A percentile compares a stretch with the other conserved stretches of the same genome.
Evolutionary conservation across 2,329 filamentous ascomycete species (phyloP).

Genomic region (Acarospora socialis): DNA sequence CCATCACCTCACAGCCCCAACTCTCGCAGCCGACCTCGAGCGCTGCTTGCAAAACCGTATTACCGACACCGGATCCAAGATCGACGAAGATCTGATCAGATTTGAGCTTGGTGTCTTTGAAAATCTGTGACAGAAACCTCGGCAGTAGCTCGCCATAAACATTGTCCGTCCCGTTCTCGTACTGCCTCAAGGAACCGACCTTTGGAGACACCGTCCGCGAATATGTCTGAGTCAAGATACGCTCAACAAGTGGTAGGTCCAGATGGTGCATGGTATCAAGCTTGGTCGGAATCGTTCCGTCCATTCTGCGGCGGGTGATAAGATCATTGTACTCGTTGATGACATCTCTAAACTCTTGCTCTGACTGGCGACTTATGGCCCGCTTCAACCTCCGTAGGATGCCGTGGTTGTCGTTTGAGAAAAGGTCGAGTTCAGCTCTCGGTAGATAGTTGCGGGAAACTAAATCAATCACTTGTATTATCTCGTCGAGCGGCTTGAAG

Average conservation of each 20-base stretch:
- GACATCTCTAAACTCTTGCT: conserved; percentile 57
- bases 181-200: conserved; percentile 69
- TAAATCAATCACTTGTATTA: conserved; percentile 53
- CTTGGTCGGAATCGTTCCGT: conserved; percentile 58
- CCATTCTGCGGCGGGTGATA: conserved; percentile 49
- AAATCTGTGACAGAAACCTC: conserved; percentile 68
- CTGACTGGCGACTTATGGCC: conserved; percentile 52
- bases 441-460: conserved; percentile 67
- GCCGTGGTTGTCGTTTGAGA: conserved; percentile 59
- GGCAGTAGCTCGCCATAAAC: conserved; percentile 89
- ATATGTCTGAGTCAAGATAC: conserved; percentile 79
- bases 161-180: conserved; percentile 81
- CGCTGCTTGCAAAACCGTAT: conserved; percentile 86
- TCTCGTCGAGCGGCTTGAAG: conserved; percentile 51
- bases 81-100: conserved; percentile 85
- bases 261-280: conserved; percentile 56
- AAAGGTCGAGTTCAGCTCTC: conserved; percentile 48
- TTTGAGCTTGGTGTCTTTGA: conserved; percentile 62
- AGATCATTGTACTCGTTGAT: conserved; percentile 65
- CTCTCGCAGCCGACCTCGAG: conserved; percentile 87
- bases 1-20: conserved; percentile 95
- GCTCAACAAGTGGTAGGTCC: conserved; percentile 57
- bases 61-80: conserved; percentile 88
- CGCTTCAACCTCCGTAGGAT: conserved; percentile 64
- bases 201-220: conserved; percentile 82